Percentiles rank a stretch among this genome's conserved stretches.
These are phyloP conservation scores for Penicillium salamii DNA, from an alignment of 495 filamentous ascomycete genomes.

Conservation along the genomic window DNA sequence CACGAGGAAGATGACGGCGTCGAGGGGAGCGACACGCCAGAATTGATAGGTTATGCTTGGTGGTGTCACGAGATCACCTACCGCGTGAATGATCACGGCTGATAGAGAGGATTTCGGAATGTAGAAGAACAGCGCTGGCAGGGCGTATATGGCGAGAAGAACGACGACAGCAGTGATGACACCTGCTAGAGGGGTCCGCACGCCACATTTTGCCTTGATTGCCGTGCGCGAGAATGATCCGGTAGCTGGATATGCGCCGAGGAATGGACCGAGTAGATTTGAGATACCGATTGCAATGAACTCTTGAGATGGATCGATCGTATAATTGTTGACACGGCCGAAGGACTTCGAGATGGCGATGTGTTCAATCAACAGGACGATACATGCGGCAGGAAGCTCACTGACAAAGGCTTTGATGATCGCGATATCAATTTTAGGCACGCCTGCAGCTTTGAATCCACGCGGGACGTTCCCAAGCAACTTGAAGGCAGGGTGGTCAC, in stretches of 20 bases:
- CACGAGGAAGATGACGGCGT: conserved; percentile 89
- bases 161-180: conserved; percentile 84
- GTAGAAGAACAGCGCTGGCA: conserved; percentile 88
- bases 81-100: conserved; percentile 93
- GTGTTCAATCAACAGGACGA: conserved; percentile 90
- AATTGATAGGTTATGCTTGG: conserved; percentile 91
- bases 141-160: conserved; percentile 90
- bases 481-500: conserved; percentile 51
- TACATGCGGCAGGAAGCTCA: conserved; percentile 72
- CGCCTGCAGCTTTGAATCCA: conserved; percentile 72
- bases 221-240: conserved; percentile 94
- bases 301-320: conserved; percentile 94
- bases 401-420: conserved; percentile 59
- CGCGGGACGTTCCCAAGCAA: conserved; percentile 75
- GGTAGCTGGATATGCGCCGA: conserved; percentile 88
- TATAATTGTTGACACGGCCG: conserved; percentile 91
- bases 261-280: conserved; percentile 86
- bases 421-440: conserved; percentile 59
- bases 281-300: conserved; percentile 89
- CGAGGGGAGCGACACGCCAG: conserved; percentile 87
- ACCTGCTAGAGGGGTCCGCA: conserved; percentile 85
- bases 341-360: conserved; percentile 98
- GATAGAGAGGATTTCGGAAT: conserved; percentile 82
- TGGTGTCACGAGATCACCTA: conserved; percentile 87
- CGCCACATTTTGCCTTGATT: conserved; percentile 94